Base-by-base conservation (phyloP, 306 rosid genomes). In the Trichosanthes truncata region DNA sequence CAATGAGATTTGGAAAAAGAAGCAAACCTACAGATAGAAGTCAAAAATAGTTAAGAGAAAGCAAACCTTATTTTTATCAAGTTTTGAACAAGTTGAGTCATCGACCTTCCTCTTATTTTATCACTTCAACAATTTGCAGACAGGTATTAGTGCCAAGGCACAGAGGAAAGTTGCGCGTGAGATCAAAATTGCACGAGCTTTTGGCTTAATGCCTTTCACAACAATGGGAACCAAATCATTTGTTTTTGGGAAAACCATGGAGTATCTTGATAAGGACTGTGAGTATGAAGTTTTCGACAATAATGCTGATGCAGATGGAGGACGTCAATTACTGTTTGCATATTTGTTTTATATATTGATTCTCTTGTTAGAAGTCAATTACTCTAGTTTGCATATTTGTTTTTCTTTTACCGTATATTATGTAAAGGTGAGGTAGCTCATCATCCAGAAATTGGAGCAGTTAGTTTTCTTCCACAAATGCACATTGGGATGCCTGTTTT, bases 141-240 rank as follows among this genome's bases (percentile, higher is more conserved):
- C 95, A 60, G 81, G 91, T 79, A 94, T 94, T 23, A 94, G 97
- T 52, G 98, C 98, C 77, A 92, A 94, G 87, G 93, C 97, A 60
- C 98, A n/a, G 83, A 86, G 98, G 86, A 94, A 87, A 85, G 85
- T 94, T n/a, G 98, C 93, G 0, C 88, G 97, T 81, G 95, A 94
- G 90, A 89, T 94, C 73, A 92, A 94, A 87, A 92, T 92, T 41
- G 97, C 98, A 8, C 82, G 98, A 82, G 97, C 98, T 62, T 88
- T 94, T 33, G 98, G 98, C 82, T 80, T 94, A 76, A 85, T 94
- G 90, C 98, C 98, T 80, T 94, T 94, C 84, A 94, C 97, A 18
- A 87, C 97, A 35, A 91, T 92, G 97, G 98, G 98, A 74, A 92
- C 90, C 0, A 92, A 92, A 82, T 13, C 89, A 25, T 94, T 94